Base-by-base conservation (phyloP, 352 stramenopile genomes). In the Phytophthora ohioensis region DNA sequence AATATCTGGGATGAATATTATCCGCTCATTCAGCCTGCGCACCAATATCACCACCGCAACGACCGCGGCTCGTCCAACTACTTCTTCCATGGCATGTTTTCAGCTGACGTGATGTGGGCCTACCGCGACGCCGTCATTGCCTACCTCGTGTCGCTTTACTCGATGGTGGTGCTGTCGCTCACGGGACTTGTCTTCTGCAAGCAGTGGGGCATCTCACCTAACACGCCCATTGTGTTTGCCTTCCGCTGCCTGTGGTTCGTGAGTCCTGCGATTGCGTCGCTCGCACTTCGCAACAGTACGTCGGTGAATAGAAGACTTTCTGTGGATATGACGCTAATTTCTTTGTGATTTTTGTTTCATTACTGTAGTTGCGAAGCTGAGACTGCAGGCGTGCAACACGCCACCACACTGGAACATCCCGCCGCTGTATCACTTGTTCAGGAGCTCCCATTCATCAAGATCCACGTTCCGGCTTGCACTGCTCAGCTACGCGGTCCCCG, bases 1-100 rank as follows among this genome's bases (percentile, higher is more conserved):
- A 84, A 85, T 58, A 96, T 96, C 30, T 96, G 89, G 89, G 89
- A 96, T 42, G 89, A 96, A 74, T 93, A 95, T 69, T 96, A 96
- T 60, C 89, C 89, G 60, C 87, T 96, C 48, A 85, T 96, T 54
- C 89, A 96, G 71, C 87, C 89, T 5, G 72, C 87, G 38, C 85
- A 92, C 68, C 82, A 92, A 76, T 93, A 94, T 61, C 83, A 94
- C 69, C 74, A 91, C 55, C 83, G 81, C 71, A 91, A 90, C 41
- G 86, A 87, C 57, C 81, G 82, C 38, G 80, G 80, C 48, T 84
- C 84, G n/a, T 89, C 77, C 57, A 93, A 91, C 76, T 93, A 92
- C 59, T 96, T 96, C 67, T 96, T 93, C 76, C 85, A 94, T 61
- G 85, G 85, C 76, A 91, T 94, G 82, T 94, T 95, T 71, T 91